These are phyloP conservation scores for Calendula officinalis DNA, from an alignment of 129 eudicot genomes.

Conservation along the genomic window DNA sequence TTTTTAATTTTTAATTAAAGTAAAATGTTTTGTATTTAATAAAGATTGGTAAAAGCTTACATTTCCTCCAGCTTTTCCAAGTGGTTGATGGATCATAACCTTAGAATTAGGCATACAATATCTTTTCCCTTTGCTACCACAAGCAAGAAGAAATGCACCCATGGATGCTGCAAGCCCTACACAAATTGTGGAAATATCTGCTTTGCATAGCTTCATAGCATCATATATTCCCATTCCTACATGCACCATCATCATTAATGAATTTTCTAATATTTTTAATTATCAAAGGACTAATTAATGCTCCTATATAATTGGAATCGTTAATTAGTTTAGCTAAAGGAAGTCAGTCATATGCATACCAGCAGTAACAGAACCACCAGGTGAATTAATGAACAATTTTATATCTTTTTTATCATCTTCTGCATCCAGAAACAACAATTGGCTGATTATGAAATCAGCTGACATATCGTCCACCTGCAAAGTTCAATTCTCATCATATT, in stretches of 20 bases:
- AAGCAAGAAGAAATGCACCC: constrained; percentile 97
- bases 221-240: constrained; percentile 95
- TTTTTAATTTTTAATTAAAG: no score
- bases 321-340: not conserved
- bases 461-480: constrained; percentile 79
- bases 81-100: constrained; percentile 95
- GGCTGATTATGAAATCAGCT: constrained; percentile 90
- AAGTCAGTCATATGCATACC: constrained; percentile 43
- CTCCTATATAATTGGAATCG: not conserved
- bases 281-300: no score
- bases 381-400: constrained; percentile 82
- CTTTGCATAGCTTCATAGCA: constrained; percentile 94
- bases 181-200: constrained; percentile 88
- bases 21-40: no score
- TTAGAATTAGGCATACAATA: constrained; percentile 93
- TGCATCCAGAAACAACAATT: constrained; percentile 84
- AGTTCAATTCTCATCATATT: constrained; percentile 21
- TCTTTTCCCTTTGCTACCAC: constrained; percentile 92
- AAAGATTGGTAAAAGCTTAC: constrained; percentile 34
- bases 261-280: no score
- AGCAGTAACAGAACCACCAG: constrained; percentile 95
- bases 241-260: constrained; percentile 24
- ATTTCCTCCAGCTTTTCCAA: constrained; percentile 66
- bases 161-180: constrained; percentile 94
- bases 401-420: constrained; percentile 80